phyloP scores from a whole-genome alignment of 345 rosid species.

The Hevea brasiliensis region DNA sequence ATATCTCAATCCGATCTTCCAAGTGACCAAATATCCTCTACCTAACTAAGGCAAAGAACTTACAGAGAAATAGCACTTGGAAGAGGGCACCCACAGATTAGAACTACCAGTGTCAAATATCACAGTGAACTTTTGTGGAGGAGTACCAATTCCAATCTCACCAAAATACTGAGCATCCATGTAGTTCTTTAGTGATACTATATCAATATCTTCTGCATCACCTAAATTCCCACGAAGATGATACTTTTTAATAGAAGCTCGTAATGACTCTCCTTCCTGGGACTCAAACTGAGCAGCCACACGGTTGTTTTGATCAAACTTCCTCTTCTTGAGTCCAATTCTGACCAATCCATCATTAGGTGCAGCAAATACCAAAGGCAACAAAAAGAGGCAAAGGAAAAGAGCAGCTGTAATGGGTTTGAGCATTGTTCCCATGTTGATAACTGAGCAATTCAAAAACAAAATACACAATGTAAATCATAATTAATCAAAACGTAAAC shows the following conservation, averaged over 20 bases:
- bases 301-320: constrained; percentile 50
- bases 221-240: constrained; percentile 36
- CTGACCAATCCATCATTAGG: constrained; percentile 50
- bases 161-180: constrained; percentile 96
- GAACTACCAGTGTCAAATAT: constrained; percentile 97
- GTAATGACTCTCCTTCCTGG: constrained; percentile 46
- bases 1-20: too few relatives aligned
- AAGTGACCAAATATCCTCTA: not conserved
- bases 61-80: constrained; percentile 83
- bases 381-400: constrained; percentile 42
- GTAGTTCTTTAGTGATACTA: constrained; percentile 71
- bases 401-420: constrained; percentile 27
- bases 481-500: not conserved
- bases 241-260: constrained; percentile 46
- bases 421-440: constrained; percentile 40
- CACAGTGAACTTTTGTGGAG: constrained; percentile 86
- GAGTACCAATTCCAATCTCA: constrained; percentile 84
- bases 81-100: constrained; percentile 93
- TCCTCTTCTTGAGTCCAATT: constrained; percentile 71
- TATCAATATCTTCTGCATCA: constrained; percentile 58
- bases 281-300: constrained; percentile 54
- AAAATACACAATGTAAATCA: not conserved
- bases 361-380: constrained; percentile 44
- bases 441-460: constrained; percentile 24
- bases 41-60: constrained; percentile 26